Conservation (phyloP, 305 asterid species). For the Nicotiana rustica region DNA sequence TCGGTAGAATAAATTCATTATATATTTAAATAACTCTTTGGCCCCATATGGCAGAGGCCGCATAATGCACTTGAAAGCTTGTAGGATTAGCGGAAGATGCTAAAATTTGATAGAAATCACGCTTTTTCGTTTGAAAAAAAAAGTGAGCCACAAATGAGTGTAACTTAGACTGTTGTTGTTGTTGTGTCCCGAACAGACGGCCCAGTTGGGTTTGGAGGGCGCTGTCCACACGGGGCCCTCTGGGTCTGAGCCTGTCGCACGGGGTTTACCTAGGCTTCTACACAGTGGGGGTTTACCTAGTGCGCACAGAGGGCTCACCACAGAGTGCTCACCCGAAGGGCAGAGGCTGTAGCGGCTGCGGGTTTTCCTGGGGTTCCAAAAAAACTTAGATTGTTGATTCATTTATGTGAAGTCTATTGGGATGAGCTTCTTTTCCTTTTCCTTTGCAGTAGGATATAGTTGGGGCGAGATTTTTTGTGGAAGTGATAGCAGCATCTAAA, state of each 20-base stretch:
- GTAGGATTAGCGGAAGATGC: background rate
- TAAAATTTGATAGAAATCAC: background rate
- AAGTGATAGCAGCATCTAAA: conserved; percentile 22
- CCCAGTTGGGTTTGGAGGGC: too few species aligned
- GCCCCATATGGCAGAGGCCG: background rate
- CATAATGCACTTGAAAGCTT: background rate
- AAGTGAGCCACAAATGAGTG: background rate
- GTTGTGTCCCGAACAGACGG: too few species aligned
- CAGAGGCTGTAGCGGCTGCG: too few species aligned
- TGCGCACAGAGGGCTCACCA: too few species aligned
- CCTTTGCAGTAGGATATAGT: background rate
- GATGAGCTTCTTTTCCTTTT: background rate
- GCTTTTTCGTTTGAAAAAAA: background rate
- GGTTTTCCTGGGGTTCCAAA: too few species aligned
- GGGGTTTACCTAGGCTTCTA: too few species aligned
- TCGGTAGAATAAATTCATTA: background rate
- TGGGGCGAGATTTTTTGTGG: background rate
- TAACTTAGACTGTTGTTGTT: background rate
- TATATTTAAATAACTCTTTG: background rate
- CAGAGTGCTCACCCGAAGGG: too few species aligned
- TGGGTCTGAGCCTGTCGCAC: too few species aligned
- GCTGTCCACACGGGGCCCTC: too few species aligned
- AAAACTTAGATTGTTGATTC: too few species aligned
- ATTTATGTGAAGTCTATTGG: background rate
- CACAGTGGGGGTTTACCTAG: too few species aligned